Evolutionary conservation across 352 stramenopile genomes (phyloP), one percentile per base, ranked within the genome.

Genomic region (Phytopythium cucurbitacearum): DNA sequence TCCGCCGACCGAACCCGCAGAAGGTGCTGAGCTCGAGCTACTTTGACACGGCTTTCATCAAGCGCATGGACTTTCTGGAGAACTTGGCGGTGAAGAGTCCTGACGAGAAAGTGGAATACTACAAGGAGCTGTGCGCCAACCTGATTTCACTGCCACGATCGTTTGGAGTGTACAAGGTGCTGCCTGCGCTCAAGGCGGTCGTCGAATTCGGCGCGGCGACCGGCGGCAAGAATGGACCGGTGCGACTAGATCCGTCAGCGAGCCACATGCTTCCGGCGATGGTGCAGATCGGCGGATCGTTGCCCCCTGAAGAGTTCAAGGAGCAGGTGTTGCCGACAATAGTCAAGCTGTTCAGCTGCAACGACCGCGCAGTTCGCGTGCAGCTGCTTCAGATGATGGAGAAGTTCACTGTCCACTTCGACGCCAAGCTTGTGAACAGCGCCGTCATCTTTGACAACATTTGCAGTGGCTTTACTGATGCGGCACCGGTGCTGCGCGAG

Each of bases 61-160:
- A 91, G 56, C 76, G 91, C n/a, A 93, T 98, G 80, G 71, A 89
- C 46, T 96, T 97, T 65, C 56, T 98, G 16, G 88, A 98, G 62
- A 95, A 98, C 65, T 72, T 98, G 33, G 74, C 85, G 5, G 73
- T 98, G 39, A 98, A 98, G 68, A 92, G 88, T 0, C 77, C 91
- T 0, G 91, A 98, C 47, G 89, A 98, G 60, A 97, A 98, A 56
- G 87, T 96, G 38, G 76, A 78, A 35, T 98, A 98, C 60, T 97
- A 97, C 75, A 96, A 98, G 73, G 92, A 95, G 46, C 71, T 98
- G 15, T 70, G 77, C 35, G 70, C 76, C n/a, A 78, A 88, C 43
- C 35, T 94, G 34, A 55, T 74, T 11, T 74, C 75, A 11, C 53
- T 96, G 41, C 87, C 87, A 7, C 67, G 71, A 36, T 71, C 65